phyloP scores from a whole-genome alignment of 2,329 filamentous ascomycete genomes.

The Apiospora arundinis region DNA sequence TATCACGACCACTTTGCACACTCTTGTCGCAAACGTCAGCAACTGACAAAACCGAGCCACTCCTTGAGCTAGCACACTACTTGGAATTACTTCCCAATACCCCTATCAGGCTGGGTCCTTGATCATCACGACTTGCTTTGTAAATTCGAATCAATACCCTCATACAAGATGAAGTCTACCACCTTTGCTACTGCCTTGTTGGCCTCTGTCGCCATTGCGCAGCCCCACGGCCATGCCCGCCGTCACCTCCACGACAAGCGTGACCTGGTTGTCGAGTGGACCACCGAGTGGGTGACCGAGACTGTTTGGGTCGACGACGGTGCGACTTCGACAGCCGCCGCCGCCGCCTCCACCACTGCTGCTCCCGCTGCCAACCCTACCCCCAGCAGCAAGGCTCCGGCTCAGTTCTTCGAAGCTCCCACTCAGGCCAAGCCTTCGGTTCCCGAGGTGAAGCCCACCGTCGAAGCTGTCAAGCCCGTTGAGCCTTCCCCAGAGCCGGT shows the following conservation, averaged over 20 bases:
- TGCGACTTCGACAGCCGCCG: conserved; percentile 39
- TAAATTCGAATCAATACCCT: conserved; percentile 26
- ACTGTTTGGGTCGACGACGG: conserved; percentile 58
- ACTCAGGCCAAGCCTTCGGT: conserved; percentile 1
- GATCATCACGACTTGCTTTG: conserved; percentile 4
- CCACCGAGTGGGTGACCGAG: conserved; percentile 57
- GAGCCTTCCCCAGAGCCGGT: conserved; percentile 26
- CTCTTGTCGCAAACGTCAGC: background rate
- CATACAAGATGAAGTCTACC: conserved; percentile 52
- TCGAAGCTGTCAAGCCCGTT: background rate
- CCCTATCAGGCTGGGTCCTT: conserved; percentile 21
- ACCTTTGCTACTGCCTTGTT: conserved; percentile 49
- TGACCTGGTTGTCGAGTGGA: conserved; percentile 52
- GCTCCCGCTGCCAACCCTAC: conserved; percentile 31
- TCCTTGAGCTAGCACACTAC: conserved; percentile 12
- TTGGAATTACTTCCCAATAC: conserved; percentile 14
- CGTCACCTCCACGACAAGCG: conserved; percentile 46
- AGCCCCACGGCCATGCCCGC: conserved; percentile 54
- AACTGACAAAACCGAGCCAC: conserved; percentile 17
- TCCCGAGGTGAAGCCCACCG: background rate
- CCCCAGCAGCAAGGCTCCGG: conserved; percentile 28
- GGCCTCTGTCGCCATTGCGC: conserved; percentile 54
- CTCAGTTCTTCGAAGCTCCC: conserved; percentile 25
- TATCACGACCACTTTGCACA: conserved; percentile 17
- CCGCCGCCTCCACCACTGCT: conserved; percentile 33